Evolutionary conservation across 345 rosid genomes (phyloP).

Genomic region (Bretschneidera sinensis): DNA sequence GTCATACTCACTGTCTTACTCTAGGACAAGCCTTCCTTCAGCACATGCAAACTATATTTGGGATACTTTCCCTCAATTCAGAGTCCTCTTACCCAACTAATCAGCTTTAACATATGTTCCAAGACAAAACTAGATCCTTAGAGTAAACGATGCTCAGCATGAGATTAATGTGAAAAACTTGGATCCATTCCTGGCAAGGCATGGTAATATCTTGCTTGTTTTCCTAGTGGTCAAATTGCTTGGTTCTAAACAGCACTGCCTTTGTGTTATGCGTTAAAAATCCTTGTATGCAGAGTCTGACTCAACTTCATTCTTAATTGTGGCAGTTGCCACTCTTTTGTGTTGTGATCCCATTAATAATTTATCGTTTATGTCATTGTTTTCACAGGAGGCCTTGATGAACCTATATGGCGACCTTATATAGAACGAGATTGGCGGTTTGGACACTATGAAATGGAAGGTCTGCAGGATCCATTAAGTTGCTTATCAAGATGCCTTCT

Average conservation of each 20-base stretch:
- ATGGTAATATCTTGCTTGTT: neutral
- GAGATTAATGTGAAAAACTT: neutral
- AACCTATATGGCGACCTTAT: constrained; percentile 49
- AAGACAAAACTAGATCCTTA: neutral
- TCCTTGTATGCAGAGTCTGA: neutral
- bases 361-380: neutral
- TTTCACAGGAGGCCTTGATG: constrained; percentile 76
- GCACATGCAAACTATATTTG: neutral
- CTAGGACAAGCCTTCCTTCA: neutral
- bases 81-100: neutral
- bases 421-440: constrained; percentile 84
- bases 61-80: neutral
- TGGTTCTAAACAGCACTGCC: too few relatives aligned
- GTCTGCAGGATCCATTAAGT: constrained; percentile 88
- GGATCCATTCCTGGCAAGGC: neutral
- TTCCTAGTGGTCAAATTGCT: neutral
- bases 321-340: neutral
- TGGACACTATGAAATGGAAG: constrained; percentile 94
- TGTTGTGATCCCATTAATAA: neutral
- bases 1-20: neutral
- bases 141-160: neutral
- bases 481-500: constrained; percentile 47
- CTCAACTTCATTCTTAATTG: neutral
- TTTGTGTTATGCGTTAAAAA: neutral
- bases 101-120: neutral